Base-by-base conservation (phyloP, 1,139 yeast genomes). In the Ashbya aceris region DNA sequence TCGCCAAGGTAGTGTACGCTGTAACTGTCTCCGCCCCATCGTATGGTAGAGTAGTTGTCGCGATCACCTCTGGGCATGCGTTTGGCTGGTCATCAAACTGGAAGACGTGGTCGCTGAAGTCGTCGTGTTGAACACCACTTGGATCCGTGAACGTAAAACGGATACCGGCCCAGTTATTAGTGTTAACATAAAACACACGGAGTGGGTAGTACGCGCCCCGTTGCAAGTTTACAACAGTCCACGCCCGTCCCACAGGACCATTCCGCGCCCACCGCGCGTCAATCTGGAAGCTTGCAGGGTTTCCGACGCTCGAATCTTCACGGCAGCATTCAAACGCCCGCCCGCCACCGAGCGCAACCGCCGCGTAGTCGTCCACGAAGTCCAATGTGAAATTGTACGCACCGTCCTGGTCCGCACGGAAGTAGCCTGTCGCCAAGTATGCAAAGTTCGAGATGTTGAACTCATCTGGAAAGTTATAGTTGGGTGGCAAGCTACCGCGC, bases 131-230 rank as follows among this genome's bases (percentile, higher is more conserved):
- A 12, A 39, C 45, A 14, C 53, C 53, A 29, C 33, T 40, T 1
- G 52, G 46, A 28, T 43, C 49, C 5, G 39, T 43, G 33, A 42
- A 45, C n/a, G 45, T 33, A 13, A 49, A 40, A n/a, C 33, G 32
- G 30, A 51, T 27, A 12, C 47, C 52, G 39, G 45, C 52, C 12
- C 36, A 23, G 28, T 40, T 38, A 13, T 46, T 46, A 30, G 50
- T 45, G 37, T 51, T 51, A 5, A 47, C 46, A 33, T 38, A 51
- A 27, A 51, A 49, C 3, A 51, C 9, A 37, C 52, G 40, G 6
- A 49, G 29, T n/a, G 53, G 54, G 29, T 51, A 51, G 39, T 45
- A 48, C 20, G 38, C 31, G 11, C 49, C 50, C 4, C 41, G 49
- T 3, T 41, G 30, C 29, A 48, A 28, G 28, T 39, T 39, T 7